Percentiles rank a stretch among this genome's conserved stretches.
Conservation (phyloP, 2,329 filamentous ascomycete species). For the Fusarium sp. region DNA sequence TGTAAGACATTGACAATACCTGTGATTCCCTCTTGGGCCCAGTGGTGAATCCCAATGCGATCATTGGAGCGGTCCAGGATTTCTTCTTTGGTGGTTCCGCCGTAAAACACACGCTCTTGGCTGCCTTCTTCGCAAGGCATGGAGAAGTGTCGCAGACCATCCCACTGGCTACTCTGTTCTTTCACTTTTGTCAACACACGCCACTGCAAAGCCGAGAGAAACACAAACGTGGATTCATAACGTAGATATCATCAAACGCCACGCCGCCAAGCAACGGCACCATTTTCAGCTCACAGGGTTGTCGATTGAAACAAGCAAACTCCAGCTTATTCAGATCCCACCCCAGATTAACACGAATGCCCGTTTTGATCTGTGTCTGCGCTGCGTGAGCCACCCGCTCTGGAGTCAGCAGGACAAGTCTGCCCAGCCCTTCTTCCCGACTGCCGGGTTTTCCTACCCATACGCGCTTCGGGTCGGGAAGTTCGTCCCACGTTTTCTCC, state of each 20-base stretch:
- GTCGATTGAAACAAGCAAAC: constrained; percentile 66
- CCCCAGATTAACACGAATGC: constrained; percentile 64
- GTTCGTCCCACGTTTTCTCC: constrained; percentile 46
- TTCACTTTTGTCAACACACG: not conserved
- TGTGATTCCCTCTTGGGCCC: constrained; percentile 56
- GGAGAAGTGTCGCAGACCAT: constrained; percentile 64
- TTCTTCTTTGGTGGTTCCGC: constrained; percentile 60
- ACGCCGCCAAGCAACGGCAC: constrained; percentile 61
- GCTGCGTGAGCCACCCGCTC: constrained; percentile 63
- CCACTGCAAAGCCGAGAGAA: rapidly evolving
- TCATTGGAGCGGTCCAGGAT: constrained; percentile 59
- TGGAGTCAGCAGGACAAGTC: constrained; percentile 65
- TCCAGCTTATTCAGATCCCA: constrained; percentile 70
- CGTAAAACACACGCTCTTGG: constrained; percentile 61
- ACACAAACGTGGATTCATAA: constrained; percentile 59
- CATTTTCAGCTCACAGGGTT: constrained; percentile 64
- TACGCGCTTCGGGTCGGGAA: constrained; percentile 62
- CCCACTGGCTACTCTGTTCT: constrained; percentile 65
- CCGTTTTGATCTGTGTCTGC: constrained; percentile 63
- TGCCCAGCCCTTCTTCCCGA: constrained; percentile 65
- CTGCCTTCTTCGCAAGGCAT: constrained; percentile 55
- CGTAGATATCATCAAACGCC: constrained; percentile 64
- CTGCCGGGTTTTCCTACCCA: constrained; percentile 62
- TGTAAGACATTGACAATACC: constrained; percentile 47
- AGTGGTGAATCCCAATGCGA: constrained; percentile 63